Conservation (phyloP, 2,329 filamentous ascomycete species). For the Dendrostoma leiphaemia region DNA sequence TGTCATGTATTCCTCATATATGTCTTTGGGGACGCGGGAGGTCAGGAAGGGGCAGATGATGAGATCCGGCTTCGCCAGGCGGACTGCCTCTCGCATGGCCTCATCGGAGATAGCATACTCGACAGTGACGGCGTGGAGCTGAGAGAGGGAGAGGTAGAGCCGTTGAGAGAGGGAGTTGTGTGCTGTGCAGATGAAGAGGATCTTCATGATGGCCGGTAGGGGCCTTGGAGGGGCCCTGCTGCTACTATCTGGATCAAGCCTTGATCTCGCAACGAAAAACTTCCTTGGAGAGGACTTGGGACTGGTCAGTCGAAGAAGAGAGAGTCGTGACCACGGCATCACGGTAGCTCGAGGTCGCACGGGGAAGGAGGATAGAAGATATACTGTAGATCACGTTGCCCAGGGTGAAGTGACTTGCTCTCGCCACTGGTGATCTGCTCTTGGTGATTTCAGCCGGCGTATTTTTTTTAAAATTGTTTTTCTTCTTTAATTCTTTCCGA, state of each 20-base stretch:
- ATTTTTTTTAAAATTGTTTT: no score
- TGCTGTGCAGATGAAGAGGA: conserved; percentile 43
- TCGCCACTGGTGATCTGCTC: no score
- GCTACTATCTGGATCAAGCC: neutral
- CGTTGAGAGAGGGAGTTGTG: conserved; percentile 42
- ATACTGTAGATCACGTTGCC: no score
- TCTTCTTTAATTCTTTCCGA: no score
- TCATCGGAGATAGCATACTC: conserved; percentile 35
- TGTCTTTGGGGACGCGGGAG: conserved; percentile 32
- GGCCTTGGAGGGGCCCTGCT: neutral
- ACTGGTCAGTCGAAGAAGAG: no score
- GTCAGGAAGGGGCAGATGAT: conserved; percentile 43
- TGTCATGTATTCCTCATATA: conserved; percentile 36
- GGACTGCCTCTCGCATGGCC: conserved; percentile 37
- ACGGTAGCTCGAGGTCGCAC: no score
- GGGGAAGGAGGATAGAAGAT: no score
- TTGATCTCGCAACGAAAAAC: neutral
- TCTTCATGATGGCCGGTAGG: conserved; percentile 13
- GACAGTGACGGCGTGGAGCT: conserved; percentile 35
- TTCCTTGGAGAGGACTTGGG: no score
- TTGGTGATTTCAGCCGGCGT: no score
- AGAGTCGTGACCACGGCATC: no score
- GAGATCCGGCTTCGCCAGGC: conserved; percentile 34
- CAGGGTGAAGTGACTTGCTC: no score
- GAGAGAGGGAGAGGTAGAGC: conserved; percentile 33